These are phyloP conservation scores for Trypanosoma platydactyli DNA, from an alignment of 208 protist genomes.

Conservation along the genomic window DNA sequence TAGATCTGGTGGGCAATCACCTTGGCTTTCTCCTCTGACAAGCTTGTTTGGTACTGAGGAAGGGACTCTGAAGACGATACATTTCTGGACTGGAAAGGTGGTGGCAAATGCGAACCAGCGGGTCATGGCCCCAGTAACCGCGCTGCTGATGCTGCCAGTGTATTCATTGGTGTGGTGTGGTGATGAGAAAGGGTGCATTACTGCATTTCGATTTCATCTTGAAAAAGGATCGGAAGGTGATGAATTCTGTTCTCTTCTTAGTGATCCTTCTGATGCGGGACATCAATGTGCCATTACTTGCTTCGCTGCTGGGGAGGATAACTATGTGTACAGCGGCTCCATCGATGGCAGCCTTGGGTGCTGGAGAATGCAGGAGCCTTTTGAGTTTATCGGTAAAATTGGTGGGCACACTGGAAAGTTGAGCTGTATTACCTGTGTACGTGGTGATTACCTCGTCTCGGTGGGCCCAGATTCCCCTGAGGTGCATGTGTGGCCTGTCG, in stretches of 20 bases:
- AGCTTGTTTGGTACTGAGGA: slow-evolving; percentile 1
- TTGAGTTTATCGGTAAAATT: slow-evolving; percentile 10
- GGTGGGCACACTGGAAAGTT: slow-evolving; percentile 17
- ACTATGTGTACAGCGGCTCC: slow-evolving; percentile 16
- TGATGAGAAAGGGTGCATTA: slow-evolving; percentile 8
- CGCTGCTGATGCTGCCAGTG: slow-evolving; percentile 5
- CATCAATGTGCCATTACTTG: slow-evolving; percentile 4
- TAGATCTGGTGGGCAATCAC: slow-evolving; percentile 1
- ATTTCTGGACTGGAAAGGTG: slow-evolving; percentile 12
- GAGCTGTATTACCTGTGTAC: background rate
- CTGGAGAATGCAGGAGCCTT: slow-evolving; percentile 7
- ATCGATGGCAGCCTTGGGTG: slow-evolving; percentile 8
- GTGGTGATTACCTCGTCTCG: slow-evolving; percentile 13
- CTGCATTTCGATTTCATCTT: background rate
- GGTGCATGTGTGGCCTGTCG: slow-evolving; percentile 16
- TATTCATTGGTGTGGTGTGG: slow-evolving; percentile 19
- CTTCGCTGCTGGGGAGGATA: slow-evolving; percentile 7
- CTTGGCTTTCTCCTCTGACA: background rate
- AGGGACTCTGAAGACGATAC: slow-evolving; percentile 3
- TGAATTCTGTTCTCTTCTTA: background rate
- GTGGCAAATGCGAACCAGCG: background rate
- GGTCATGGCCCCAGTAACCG: slow-evolving; percentile 12
- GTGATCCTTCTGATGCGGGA: background rate
- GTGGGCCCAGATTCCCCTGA: slow-evolving; percentile 7
- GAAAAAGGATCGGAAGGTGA: background rate